Conservation (phyloP, 1,284 basidiomycete species). For the Gastroboletus turbinatus region DNA sequence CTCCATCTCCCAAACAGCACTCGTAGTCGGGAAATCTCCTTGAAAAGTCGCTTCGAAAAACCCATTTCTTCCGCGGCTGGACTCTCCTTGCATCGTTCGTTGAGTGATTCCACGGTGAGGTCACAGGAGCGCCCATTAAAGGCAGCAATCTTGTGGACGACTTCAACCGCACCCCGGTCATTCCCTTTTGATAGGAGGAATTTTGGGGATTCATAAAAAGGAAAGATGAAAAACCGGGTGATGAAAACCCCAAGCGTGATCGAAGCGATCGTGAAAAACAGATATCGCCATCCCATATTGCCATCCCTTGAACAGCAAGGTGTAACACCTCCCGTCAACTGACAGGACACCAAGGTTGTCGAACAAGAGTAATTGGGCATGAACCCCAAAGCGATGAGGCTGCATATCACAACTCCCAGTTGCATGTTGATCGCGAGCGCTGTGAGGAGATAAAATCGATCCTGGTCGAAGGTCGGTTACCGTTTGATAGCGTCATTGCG, state of each 20-base stretch:
- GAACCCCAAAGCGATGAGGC: constrained; percentile 11
- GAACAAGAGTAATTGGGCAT: constrained; percentile 20
- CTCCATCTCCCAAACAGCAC: constrained; percentile 16
- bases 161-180: constrained; percentile 14
- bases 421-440: constrained; percentile 15
- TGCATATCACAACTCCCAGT: not conserved
- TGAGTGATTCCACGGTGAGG: constrained; percentile 21
- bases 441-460: constrained; percentile 20
- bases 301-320: constrained; percentile 18
- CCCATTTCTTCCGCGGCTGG: not conserved
- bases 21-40: constrained; percentile 14
- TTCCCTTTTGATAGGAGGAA: constrained; percentile 20
- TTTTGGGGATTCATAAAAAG: constrained; percentile 20
- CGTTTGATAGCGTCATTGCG: not conserved
- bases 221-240: constrained; percentile 19
- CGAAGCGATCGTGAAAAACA: constrained; percentile 11
- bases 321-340: constrained; percentile 6
- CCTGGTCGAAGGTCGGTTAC: constrained; percentile 3
- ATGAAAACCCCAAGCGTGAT: constrained; percentile 19
- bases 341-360: constrained; percentile 12
- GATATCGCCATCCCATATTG: constrained; percentile 25
- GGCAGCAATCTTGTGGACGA: constrained; percentile 18
- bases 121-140: constrained; percentile 14
- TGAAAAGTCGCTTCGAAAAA: constrained; percentile 2
- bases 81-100: constrained; percentile 6